These are phyloP conservation scores for Tricholoma sp. DNA, from an alignment of 768 basidiomycete genomes.

Conservation along the genomic window DNA sequence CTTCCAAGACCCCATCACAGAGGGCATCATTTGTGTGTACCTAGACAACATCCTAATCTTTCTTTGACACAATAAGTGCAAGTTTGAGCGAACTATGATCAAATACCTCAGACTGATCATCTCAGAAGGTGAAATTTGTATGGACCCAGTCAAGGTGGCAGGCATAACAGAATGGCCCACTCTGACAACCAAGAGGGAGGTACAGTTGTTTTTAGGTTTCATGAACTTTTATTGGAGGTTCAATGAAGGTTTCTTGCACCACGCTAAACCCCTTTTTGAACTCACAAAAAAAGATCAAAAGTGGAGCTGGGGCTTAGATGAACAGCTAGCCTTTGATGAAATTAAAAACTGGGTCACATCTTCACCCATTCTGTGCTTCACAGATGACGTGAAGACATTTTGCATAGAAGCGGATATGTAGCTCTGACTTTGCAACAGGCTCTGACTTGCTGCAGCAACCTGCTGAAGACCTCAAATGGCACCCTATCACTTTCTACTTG, in stretches of 20 bases:
- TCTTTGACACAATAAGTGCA: neutral
- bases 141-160: neutral
- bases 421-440: neutral
- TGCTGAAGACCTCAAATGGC: constrained; percentile 11
- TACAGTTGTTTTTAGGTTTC: neutral
- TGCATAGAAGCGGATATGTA: neutral
- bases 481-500: constrained; percentile 26
- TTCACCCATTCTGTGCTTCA: neutral
- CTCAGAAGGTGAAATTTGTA: neutral
- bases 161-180: neutral
- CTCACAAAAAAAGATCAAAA: constrained; percentile 12
- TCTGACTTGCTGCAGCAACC: constrained; percentile 14
- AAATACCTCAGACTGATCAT: neutral
- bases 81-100: neutral
- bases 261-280: neutral
- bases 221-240: constrained; percentile 6
- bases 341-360: neutral
- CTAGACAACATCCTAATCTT: neutral
- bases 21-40: neutral
- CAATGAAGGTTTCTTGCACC: constrained; percentile 17
- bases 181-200: neutral
- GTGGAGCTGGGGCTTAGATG: neutral
- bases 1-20: neutral
- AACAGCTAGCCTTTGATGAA: neutral
- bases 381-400: neutral